phyloP scores from a whole-genome alignment of 2,329 filamentous ascomycete species.

The Cercospora sp. region DNA sequence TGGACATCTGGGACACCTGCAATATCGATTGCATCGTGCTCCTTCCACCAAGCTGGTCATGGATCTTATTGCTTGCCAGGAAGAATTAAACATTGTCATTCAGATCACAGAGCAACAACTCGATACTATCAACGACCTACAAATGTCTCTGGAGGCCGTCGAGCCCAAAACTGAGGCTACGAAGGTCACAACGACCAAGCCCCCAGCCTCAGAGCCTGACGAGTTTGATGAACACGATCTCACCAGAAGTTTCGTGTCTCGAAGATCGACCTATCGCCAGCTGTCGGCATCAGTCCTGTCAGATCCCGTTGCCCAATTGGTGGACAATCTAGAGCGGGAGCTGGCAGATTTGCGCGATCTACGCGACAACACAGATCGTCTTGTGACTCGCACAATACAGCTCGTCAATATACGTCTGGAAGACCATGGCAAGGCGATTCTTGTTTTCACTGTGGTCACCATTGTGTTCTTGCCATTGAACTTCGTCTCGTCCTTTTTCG shows the following conservation, averaged over 20 bases:
- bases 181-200: not conserved
- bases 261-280: constrained; percentile 42
- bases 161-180: not conserved
- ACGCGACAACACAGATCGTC: constrained; percentile 46
- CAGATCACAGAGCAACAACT: constrained; percentile 47
- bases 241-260: constrained; percentile 24
- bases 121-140: constrained; percentile 41
- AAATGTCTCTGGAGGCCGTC: constrained; percentile 18
- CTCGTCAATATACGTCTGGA: constrained; percentile 50
- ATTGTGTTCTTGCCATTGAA: constrained; percentile 49
- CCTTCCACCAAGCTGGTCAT: constrained; percentile 49
- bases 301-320: constrained; percentile 42
- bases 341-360: constrained; percentile 45
- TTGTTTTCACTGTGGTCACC: constrained; percentile 49
- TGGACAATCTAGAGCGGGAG: constrained; percentile 46
- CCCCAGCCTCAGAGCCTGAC: not conserved
- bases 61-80: constrained; percentile 48
- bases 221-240: constrained; percentile 17
- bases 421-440: constrained; percentile 48
- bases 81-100: constrained; percentile 50
- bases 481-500: constrained; percentile 48
- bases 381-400: constrained; percentile 48
- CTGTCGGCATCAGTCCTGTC: constrained; percentile 42
- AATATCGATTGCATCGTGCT: constrained; percentile 46
- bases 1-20: constrained; percentile 46